Evolutionary conservation across 2,329 filamentous ascomycete species (phyloP).

Genomic region (Talaromyces sp.): DNA sequence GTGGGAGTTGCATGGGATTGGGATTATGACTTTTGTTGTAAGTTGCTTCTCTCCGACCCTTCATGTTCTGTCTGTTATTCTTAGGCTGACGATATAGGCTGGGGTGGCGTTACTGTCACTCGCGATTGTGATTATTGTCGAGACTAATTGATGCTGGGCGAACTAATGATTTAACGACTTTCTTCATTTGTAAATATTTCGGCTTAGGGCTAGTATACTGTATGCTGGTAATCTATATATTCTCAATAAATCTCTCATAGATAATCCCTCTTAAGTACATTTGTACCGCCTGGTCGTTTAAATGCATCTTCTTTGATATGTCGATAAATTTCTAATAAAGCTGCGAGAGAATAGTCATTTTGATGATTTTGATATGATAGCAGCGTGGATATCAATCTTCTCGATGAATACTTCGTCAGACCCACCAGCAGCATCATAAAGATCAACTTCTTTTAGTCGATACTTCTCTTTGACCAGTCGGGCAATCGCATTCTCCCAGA

Average conservation of each 20-base stretch:
- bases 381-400: slow-evolving; percentile 19
- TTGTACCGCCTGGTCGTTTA: background rate
- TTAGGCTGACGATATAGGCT: slow-evolving; percentile 5
- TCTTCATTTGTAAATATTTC: background rate
- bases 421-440: slow-evolving; percentile 14
- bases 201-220: background rate
- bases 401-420: slow-evolving; percentile 16
- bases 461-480: slow-evolving; percentile 22
- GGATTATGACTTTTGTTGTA: slow-evolving; percentile 47
- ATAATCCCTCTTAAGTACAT: background rate
- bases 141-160: background rate
- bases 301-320: background rate
- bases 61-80: background rate
- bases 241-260: background rate
- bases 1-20: slow-evolving; percentile 55
- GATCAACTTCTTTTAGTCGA: slow-evolving; percentile 13
- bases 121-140: slow-evolving; percentile 11
- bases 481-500: slow-evolving; percentile 22
- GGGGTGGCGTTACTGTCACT: slow-evolving; percentile 7
- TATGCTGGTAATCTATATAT: background rate
- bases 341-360: background rate
- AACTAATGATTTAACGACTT: background rate
- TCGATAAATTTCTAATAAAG: background rate
- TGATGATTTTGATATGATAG: slow-evolving; percentile 1
- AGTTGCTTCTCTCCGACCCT: slow-evolving; percentile 27